Conservation (phyloP, 2,329 filamentous ascomycete species). For the Scedosporium minutisporum region DNA sequence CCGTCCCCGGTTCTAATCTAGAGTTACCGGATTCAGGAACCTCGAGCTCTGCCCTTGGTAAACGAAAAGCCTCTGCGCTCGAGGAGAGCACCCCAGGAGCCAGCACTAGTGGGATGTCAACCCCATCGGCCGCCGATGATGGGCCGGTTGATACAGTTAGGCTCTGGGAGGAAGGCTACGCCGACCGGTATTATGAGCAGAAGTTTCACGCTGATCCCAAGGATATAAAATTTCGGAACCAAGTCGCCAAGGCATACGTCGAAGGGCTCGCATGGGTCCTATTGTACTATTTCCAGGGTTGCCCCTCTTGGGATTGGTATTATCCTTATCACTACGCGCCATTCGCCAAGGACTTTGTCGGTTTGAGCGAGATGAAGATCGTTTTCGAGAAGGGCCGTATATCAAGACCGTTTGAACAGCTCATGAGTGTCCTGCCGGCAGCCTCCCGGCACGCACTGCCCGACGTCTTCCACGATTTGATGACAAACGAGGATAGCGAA, state of each 20-base stretch:
- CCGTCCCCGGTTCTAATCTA: neutral
- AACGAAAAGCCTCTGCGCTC: constrained; percentile 67
- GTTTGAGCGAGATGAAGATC: constrained; percentile 69
- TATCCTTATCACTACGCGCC: constrained; percentile 98
- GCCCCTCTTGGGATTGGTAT: constrained; percentile 98
- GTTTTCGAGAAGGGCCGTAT: constrained; percentile 75
- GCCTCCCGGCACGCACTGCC: constrained; percentile 88
- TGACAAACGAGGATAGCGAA: constrained; percentile 77
- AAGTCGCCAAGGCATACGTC: constrained; percentile 84
- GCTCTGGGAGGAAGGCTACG: constrained; percentile 92
- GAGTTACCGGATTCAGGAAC: neutral
- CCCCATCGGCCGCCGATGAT: constrained; percentile 39
- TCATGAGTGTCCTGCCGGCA: constrained; percentile 95
- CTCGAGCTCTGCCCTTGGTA: constrained; percentile 39
- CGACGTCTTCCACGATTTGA: constrained; percentile 77
- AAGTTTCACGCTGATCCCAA: constrained; percentile 81
- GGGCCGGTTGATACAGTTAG: constrained; percentile 70
- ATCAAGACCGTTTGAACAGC: constrained; percentile 88
- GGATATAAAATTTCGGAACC: constrained; percentile 76
- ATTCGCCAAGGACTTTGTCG: constrained; percentile 89
- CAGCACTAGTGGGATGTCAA: constrained; percentile 27
- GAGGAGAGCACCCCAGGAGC: constrained; percentile 51
- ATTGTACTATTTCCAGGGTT: constrained; percentile 95
- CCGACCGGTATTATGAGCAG: constrained; percentile 91
- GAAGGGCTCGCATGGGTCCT: constrained; percentile 94